Evolutionary conservation across 2,329 filamentous ascomycete genomes (phyloP).

Genomic region (Grosmannia huntii): DNA sequence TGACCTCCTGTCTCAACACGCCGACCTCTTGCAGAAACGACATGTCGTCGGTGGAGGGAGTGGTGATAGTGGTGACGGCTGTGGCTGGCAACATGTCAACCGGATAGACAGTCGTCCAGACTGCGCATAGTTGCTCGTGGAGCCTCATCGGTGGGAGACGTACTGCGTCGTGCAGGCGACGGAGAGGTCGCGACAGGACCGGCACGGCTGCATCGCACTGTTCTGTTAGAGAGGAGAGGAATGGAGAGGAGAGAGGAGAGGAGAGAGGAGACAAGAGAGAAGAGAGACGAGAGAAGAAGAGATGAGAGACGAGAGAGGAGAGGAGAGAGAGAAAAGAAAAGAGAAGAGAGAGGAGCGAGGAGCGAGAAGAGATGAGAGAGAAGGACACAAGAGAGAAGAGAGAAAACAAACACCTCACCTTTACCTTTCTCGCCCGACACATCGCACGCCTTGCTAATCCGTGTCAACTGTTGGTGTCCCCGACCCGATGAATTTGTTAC

Average conservation of each 20-base stretch:
- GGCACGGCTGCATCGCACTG: conserved; percentile 23
- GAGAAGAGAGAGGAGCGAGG: too few relatives aligned
- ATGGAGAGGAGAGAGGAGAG: too few relatives aligned
- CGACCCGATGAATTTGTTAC: neutral
- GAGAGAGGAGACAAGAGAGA: too few relatives aligned
- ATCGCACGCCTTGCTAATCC: conserved; percentile 47
- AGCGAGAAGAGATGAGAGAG: too few relatives aligned
- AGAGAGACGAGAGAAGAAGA: too few relatives aligned
- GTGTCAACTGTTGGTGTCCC: conserved; percentile 20
- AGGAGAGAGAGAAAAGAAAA: too few relatives aligned
- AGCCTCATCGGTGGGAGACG: conserved; percentile 44
- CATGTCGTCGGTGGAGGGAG: conserved; percentile 47
- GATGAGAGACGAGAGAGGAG: too few relatives aligned
- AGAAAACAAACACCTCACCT: conserved; percentile 26
- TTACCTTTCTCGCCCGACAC: conserved; percentile 50
- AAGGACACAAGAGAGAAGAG: too few relatives aligned
- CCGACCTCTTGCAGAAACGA: conserved; percentile 56
- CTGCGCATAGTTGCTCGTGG: conserved; percentile 47
- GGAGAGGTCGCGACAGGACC: conserved; percentile 41
- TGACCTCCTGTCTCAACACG: conserved; percentile 19
- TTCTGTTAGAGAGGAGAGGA: too few relatives aligned
- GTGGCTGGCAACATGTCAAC: too few relatives aligned
- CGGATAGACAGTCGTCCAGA: conserved; percentile 25
- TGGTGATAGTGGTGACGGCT: neutral
- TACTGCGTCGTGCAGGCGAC: conserved; percentile 46